Evolutionary conservation across 192 early-diverging fungal genomes (phyloP), one percentile per base, ranked within the genome.

Genomic region (Rhizophagus clarus): DNA sequence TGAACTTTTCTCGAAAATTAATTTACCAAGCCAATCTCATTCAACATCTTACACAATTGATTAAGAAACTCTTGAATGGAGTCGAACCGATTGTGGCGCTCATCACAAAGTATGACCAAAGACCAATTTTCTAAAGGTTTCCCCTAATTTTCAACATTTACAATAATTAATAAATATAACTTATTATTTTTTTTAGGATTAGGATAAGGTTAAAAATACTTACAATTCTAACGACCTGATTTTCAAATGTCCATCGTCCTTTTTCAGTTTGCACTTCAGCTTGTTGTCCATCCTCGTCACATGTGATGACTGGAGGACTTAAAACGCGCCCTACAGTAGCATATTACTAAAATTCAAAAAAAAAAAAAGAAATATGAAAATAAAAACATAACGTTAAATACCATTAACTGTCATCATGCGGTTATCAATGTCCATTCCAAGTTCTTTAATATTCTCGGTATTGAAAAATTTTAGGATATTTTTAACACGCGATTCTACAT

Each of bases 1-100:
- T 22, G n/a, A 61, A n/a, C n/a, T 9, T 17, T 61, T 3, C n/a
- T 12, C 42, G 42, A 45, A 45, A 45, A 22, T 5, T 2, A 24
- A 62, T 62, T 26, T 62, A 62, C 61, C 61, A 62, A 62, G 24
- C 61, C 61, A 62, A 62, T 22, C 24, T 62, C 61, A 62, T 62
- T 62, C 24, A 62, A 62, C 24, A 26, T 62, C 10, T 62, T 26
- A 20, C 20, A 24, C 24, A 62, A 62, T 62, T 62, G 22, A 24
- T 26, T 62, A 62, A 62, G 20, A 62, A 62, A 62, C 9, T 62
- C 24, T 22, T 62, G 61, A 62, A 62, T 62, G 24, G 22, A 26
- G 26, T 22, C 42, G 5, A 45, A 45, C 9, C 42, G 24, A 62
- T n/a, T 62, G 9, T 22, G 20, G 2, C 20, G 61, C 26, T 62